These are phyloP conservation scores for Puccinia triticina DNA, from an alignment of 1,284 basidiomycete species.

Conservation along the genomic window DNA sequence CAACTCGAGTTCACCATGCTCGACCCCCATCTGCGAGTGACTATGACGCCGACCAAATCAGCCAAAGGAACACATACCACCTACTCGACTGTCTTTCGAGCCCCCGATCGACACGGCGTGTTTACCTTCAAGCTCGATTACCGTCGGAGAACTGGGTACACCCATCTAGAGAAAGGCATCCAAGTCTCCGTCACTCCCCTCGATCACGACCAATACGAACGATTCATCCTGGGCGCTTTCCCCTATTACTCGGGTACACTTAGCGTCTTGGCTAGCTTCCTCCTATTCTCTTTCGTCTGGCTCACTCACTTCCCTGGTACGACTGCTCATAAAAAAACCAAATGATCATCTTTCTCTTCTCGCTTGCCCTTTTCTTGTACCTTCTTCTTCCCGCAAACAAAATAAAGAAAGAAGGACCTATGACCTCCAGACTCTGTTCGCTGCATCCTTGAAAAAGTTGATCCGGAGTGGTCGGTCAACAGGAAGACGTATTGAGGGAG, in stretches of 20 bases:
- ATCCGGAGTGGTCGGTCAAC: too few species aligned
- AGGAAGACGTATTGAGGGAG: too few species aligned
- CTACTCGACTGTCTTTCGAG: slow-evolving; percentile 71
- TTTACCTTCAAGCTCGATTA: slow-evolving; percentile 92
- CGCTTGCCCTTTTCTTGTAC: not conserved
- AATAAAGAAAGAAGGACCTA: too few species aligned
- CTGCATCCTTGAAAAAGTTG: too few species aligned
- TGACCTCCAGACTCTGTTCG: too few species aligned
- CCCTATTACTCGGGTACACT: slow-evolving; percentile 85
- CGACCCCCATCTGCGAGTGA: slow-evolving; percentile 84
- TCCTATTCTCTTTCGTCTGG: slow-evolving; percentile 41
- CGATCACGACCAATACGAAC: slow-evolving; percentile 88
- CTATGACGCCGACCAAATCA: slow-evolving; percentile 66
- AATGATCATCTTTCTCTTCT: not conserved
- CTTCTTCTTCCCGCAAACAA: not conserved
- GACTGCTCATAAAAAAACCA: slow-evolving; percentile 19
- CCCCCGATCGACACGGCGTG: slow-evolving; percentile 93
- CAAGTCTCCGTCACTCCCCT: slow-evolving; percentile 87
- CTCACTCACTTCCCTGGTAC: slow-evolving; percentile 43
- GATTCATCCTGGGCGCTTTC: slow-evolving; percentile 90
- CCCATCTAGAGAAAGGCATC: slow-evolving; percentile 72
- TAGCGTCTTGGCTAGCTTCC: slow-evolving; percentile 37
- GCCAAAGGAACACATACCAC: slow-evolving; percentile 64
- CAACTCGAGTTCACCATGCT: slow-evolving; percentile 98
- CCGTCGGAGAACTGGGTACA: slow-evolving; percentile 68